A percentile compares a stretch with the other conserved stretches of the same genome.
Conservation (phyloP, 2,329 filamentous ascomycete genomes). For the Trichophyton benhamiae region DNA sequence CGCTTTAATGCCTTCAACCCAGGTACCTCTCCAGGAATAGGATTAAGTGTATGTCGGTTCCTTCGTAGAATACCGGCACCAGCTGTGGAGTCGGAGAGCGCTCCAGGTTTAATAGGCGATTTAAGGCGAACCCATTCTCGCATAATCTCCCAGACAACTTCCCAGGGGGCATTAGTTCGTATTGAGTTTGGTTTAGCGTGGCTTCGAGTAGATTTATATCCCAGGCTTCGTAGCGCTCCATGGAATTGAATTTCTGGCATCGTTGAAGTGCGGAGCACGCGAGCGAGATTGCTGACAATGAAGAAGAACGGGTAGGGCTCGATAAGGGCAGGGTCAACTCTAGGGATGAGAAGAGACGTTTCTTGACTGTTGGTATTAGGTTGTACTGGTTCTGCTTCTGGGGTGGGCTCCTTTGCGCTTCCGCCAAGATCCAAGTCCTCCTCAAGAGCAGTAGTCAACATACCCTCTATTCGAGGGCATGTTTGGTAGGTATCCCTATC, state of each 20-base stretch:
- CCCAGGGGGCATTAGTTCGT: slow-evolving; percentile 89
- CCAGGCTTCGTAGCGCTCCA: slow-evolving; percentile 67
- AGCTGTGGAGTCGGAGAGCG: slow-evolving; percentile 56
- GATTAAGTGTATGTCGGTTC: slow-evolving; percentile 22
- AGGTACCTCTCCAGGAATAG: slow-evolving; percentile 21
- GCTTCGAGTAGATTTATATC: slow-evolving; percentile 71
- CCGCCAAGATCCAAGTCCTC: slow-evolving; percentile 42
- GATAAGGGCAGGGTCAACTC: slow-evolving; percentile 47
- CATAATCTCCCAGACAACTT: slow-evolving; percentile 83
- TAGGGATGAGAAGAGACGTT: slow-evolving; percentile 29
- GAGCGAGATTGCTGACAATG: slow-evolving; percentile 60
- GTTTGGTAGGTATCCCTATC: slow-evolving; percentile 66
- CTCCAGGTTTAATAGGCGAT: slow-evolving; percentile 60
- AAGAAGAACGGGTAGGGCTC: slow-evolving; percentile 82
- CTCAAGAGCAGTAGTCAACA: slow-evolving; percentile 79
- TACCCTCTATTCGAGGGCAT: slow-evolving; percentile 68
- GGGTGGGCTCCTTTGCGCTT: slow-evolving; percentile 9
- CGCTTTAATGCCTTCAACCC: slow-evolving; percentile 23
- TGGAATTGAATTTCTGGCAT: slow-evolving; percentile 68
- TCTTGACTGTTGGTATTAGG: background rate
- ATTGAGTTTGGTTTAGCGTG: slow-evolving; percentile 83
- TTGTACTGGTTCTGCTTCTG: slow-evolving; percentile 5
- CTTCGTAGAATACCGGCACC: slow-evolving; percentile 57
- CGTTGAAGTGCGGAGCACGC: slow-evolving; percentile 64
- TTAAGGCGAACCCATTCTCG: slow-evolving; percentile 79